These are phyloP conservation scores for Clonostachys solani DNA, from an alignment of 2,329 filamentous ascomycete species.

Conservation along the genomic window DNA sequence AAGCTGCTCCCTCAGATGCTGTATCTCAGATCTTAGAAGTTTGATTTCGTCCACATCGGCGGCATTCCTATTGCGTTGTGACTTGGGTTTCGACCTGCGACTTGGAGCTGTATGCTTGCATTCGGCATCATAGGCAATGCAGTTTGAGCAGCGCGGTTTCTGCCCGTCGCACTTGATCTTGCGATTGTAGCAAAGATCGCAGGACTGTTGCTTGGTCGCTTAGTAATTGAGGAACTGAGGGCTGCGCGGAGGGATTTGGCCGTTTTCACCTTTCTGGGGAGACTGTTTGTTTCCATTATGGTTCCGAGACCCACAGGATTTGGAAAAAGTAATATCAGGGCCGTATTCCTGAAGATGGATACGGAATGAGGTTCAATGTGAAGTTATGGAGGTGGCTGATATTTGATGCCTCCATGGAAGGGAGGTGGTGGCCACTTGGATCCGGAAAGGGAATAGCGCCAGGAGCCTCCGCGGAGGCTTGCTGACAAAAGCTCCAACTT, in stretches of 20 bases:
- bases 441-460: too few species aligned
- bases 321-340: too few species aligned
- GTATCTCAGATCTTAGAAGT: background rate
- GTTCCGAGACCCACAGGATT: too few species aligned
- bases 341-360: too few species aligned
- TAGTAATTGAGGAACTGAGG: background rate
- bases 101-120: slow-evolving; percentile 3
- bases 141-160: slow-evolving; percentile 3
- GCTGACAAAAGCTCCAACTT: too few species aligned
- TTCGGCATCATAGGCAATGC: background rate
- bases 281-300: too few species aligned
- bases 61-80: background rate
- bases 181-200: slow-evolving; percentile 3
- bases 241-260: background rate
- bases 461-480: too few species aligned
- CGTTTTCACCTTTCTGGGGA: too few species aligned
- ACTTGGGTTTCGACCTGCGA: slow-evolving; percentile 1
- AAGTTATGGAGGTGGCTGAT: too few species aligned
- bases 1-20: background rate
- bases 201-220: background rate
- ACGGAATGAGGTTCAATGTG: too few species aligned
- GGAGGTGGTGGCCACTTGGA: too few species aligned
- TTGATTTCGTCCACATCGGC: background rate
- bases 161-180: slow-evolving; percentile 4
- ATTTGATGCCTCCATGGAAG: too few species aligned